Evolutionary conservation across 371 early-diverging fungal genomes (phyloP), one percentile per base, ranked within the genome.

Genomic region (Enterospora canceri): DNA sequence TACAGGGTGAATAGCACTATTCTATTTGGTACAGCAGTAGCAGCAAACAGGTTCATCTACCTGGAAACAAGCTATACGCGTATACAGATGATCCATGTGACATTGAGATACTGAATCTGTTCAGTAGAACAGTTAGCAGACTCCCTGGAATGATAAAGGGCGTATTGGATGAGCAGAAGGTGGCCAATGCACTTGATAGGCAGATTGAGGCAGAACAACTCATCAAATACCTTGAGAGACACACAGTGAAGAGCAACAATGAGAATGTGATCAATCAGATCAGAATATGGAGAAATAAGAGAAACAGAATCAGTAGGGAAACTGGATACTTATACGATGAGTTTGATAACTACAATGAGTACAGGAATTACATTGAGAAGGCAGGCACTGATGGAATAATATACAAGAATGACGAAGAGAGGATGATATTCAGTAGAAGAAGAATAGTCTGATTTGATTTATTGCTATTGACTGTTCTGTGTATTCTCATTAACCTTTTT

Each of bases 201-300:
- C 96, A 96, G 5, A 95, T 97, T 65, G 90, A 93, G 0, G 91
- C 94, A 1, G 88, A 89, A 31, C 96, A 95, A 80, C 85, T 88
- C 60, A 65, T 65, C 40, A 46, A 72, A 51, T 81, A 73, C 63
- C 50, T 81, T 26, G 53, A 62, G 18, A 23, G 60, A 33, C 58
- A 61, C 26, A 51, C 48, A 24, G 58, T 35, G 53, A 58, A 40
- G n/a, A 40, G 65, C 40, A 40, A 95, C 50, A 94, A 94, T 0
- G 70, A 86, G 15, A 91, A 92, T 0, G 90, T 97, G 1, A 84
- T 89, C 0, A 96, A 93, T 80, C 97, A 97, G 79, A 88, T 95
- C 31, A 82, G 87, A 33, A 78, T 95, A 62, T 95, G 95, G 95
- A 95, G 95, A 77, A 85, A 87, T 79, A 95, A 94, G 76, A 84